Base-by-base conservation (phyloP, 2,329 filamentous ascomycete species). In the Cladophialophora immunda region DNA sequence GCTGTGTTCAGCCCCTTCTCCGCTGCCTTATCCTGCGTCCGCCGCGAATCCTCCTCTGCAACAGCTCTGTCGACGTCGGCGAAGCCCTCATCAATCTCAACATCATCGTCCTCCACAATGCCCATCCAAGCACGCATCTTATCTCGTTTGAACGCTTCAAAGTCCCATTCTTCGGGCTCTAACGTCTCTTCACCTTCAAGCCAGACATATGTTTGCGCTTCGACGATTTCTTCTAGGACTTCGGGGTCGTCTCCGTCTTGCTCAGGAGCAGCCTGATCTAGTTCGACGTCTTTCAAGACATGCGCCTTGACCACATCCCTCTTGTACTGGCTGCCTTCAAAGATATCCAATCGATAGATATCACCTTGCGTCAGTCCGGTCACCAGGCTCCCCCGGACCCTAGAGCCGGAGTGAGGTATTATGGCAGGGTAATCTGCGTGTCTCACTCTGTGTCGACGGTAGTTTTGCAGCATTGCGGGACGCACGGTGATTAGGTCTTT, bases 161-260 rank as follows among this genome's bases (percentile, higher is more conserved):
- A 95, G 77, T 97, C 92, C 94, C 94, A 98, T 77, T 97, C 93
- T 25, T 81, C 79, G 34, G 86, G 82, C 77, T 97, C 92, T 19
- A 98, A 80, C 0, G 74, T 41, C 0, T 78, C 71, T 17, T 80
- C 77, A 1, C 75, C 77, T 53, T 82, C 81, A 27, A 61, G 58
- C 78, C 86, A 93, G 4, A 93, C 84, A 76, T 94, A 94, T 13
- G 88, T 87, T 59, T 85, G 81, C 2, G 89, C 85, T 67, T 83
- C 78, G 58, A 85, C 83, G 58, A 85, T 83, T 47, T 77, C 75
- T 32, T 76, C 75, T 1, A 74, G 59, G 63, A 70, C 68, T 30
- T 70, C 63, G 2, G 62, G 62, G 56, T 78, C 54, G 32, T 70
- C 62, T 3, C 58, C 64, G 53, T 78, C 55, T 19, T 76, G 75